Evolutionary conservation across 345 rosid genomes (phyloP).

Genomic region (Mangifera indica): DNA sequence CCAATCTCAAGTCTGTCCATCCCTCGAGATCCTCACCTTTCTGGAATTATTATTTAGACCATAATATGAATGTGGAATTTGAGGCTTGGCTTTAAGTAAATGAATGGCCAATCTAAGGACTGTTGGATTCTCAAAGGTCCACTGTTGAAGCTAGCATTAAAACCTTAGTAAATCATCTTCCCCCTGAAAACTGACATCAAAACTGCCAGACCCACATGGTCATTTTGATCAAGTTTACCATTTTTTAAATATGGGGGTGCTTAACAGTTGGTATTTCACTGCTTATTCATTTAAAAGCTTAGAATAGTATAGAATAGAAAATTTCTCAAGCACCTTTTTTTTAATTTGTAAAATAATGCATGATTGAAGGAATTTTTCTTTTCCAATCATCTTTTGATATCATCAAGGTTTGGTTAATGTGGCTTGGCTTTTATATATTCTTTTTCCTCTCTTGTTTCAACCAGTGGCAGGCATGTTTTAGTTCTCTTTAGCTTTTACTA

Average conservation of each 20-base stretch:
- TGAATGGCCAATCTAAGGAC: constrained; percentile 30
- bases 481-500: constrained; percentile 25
- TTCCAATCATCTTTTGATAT: constrained; percentile 37
- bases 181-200: constrained; percentile 9
- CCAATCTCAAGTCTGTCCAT: constrained; percentile 32
- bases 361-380: constrained; percentile 44
- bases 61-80: constrained; percentile 21
- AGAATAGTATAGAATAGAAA: too few relatives aligned
- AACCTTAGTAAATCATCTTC: constrained; percentile 33
- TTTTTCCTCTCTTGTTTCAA: constrained; percentile 36
- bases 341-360: constrained; percentile 28
- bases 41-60: constrained; percentile 17
- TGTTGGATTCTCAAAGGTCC: constrained; percentile 50
- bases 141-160: constrained; percentile 27
- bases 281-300: background rate
- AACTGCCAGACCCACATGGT: constrained; percentile 27
- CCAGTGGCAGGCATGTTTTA: constrained; percentile 51
- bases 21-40: constrained; percentile 49
- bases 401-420: constrained; percentile 38
- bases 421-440: constrained; percentile 43
- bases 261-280: constrained; percentile 32
- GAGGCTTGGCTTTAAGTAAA: constrained; percentile 15
- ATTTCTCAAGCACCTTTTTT: too few relatives aligned
- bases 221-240: constrained; percentile 9
- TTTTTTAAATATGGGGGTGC: constrained; percentile 25